Evolutionary conservation across 495 filamentous ascomycete species (phyloP), one percentile per base, ranked within the genome.

Genomic region (Lophiotrema nucula): DNA sequence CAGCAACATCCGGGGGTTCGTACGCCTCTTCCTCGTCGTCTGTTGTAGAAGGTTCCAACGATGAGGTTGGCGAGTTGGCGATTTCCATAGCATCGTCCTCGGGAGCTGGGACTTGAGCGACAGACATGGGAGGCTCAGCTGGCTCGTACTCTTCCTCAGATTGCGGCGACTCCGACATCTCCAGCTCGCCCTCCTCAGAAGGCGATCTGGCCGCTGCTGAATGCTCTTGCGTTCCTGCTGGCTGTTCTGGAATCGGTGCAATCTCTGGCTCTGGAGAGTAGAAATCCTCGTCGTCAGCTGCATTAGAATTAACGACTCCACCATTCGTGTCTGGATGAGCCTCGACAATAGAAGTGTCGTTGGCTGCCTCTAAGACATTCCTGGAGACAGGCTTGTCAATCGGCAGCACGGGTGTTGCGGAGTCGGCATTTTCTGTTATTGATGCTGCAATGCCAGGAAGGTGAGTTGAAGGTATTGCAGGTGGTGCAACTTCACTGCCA

Each of bases 241-340:
- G 27, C 2, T 15, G 3, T 4, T 42, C 37, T 5, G 33, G 12
- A 5, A 15, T 12, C 18, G 26, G 12, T 19, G 12, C 24, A 12
- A 24, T 23, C 19, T 16, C 22, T 28, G 56, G 47, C 16, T 53
- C 57, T 16, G 47, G 46, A 39, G 64, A 59, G 19, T 56, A 60
- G 41, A 65, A 67, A 37, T 67, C 53, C 22, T 67, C 64, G 2
- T 44, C 48, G 18, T 59, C 61, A 22, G 35, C 47, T 27, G 41
- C 31, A 35, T n/a, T n/a, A n/a, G n/a, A n/a, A n/a, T n/a, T n/a
- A n/a, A n/a, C n/a, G n/a, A n/a, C n/a, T n/a, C n/a, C n/a, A n/a
- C n/a, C n/a, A n/a, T n/a, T n/a, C n/a, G n/a, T n/a, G n/a, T n/a
- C n/a, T n/a, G n/a, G n/a, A n/a, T n/a, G n/a, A n/a, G n/a, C n/a